These are phyloP conservation scores for Termitomyces sp. DNA, from an alignment of 768 basidiomycete genomes.

Conservation along the genomic window DNA sequence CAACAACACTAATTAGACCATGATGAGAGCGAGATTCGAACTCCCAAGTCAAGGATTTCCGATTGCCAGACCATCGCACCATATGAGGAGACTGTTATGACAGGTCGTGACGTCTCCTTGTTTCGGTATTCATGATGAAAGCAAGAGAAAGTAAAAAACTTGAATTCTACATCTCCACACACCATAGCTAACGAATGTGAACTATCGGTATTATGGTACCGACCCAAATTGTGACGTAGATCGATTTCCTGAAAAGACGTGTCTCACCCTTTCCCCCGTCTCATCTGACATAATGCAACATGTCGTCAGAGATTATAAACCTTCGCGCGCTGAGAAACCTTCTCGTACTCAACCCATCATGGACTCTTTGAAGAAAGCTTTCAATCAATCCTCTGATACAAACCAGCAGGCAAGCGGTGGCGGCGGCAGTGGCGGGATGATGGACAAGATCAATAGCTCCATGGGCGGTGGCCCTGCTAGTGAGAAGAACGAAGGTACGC, in stretches of 20 bases:
- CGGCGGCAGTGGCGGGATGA: neutral
- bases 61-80: slow-evolving; percentile 73
- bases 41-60: slow-evolving; percentile 61
- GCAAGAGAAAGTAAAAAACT: too few relatives aligned
- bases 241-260: neutral
- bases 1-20: too few relatives aligned
- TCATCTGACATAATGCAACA: neutral
- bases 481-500: neutral
- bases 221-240: neutral
- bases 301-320: neutral
- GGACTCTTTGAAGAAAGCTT: neutral
- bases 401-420: neutral
- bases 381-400: neutral
- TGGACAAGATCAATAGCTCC: slow-evolving; percentile 1
- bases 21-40: slow-evolving; percentile 15
- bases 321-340: neutral
- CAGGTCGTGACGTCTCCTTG: too few relatives aligned
- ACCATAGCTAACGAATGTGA: too few relatives aligned
- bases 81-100: too few relatives aligned
- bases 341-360: neutral
- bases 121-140: too few relatives aligned
- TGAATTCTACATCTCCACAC: neutral
- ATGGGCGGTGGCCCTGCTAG: neutral
- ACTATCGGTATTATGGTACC: too few relatives aligned
- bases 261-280: neutral